phyloP scores from a whole-genome alignment of 371 early-diverging fungal species.

The Mycotypha africana region DNA sequence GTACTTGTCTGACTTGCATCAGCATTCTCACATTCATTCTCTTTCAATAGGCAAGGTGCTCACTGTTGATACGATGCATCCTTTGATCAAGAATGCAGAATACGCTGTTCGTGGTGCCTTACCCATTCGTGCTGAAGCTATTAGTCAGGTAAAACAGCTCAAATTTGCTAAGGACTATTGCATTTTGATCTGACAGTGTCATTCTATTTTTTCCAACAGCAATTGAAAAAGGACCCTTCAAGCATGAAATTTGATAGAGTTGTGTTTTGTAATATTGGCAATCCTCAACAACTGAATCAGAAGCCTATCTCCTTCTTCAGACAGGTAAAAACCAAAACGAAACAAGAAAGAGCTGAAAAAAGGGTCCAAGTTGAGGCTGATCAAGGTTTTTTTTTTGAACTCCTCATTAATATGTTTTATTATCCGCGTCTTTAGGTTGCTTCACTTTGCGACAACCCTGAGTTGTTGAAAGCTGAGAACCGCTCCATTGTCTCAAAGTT shows the following conservation, averaged over 20 bases:
- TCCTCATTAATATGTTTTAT: neutral
- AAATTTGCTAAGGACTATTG: no score
- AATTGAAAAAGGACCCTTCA: conserved; percentile 24
- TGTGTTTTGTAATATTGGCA: conserved; percentile 95
- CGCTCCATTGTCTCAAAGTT: conserved; percentile 49
- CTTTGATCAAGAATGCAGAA: conserved; percentile 70
- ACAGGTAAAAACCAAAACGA: conserved; percentile 55
- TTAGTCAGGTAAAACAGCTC: conserved; percentile 63
- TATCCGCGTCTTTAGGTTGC: conserved; percentile 53
- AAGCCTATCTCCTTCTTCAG: conserved; percentile 96
- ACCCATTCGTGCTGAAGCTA: conserved; percentile 90
- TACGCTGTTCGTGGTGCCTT: conserved; percentile 97
- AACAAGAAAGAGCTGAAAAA: no score
- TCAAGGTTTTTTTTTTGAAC: no score
- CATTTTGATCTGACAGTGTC: no score
- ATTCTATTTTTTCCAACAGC: no score
- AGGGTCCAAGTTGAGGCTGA: no score
- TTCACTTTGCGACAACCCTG: conserved; percentile 83
- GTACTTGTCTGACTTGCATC: neutral
- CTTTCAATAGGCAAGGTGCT: conserved; percentile 31
- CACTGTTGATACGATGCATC: conserved; percentile 64
- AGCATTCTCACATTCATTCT: no score
- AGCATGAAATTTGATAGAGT: conserved; percentile 71
- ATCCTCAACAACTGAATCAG: conserved; percentile 94
- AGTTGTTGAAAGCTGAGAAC: conserved; percentile 61